Base-by-base conservation (phyloP, 177 flowering plant genomes). In the Vitis hybrid region DNA sequence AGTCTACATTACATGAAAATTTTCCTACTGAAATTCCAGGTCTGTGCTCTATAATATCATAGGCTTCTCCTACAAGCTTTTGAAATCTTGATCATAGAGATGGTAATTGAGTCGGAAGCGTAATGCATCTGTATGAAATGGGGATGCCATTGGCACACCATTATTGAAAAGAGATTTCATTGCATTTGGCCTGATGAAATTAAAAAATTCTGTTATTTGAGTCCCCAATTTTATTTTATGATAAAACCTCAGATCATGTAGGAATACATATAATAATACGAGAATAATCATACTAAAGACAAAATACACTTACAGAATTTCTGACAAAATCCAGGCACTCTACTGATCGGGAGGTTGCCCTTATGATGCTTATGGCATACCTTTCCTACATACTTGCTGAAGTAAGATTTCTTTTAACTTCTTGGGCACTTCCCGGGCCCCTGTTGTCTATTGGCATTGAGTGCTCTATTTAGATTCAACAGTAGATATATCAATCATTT, bases 311-410 rank as follows among this genome's bases (percentile, higher is more conserved):
- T 18, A 64, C 67, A 18, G 35, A 18, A 51, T 48, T 49, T 64
- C 58, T 61, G 63, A 54, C 60, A 60, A 61, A 56, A 17, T 70
- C 4, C 82, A 87, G 91, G 83, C 91, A 87, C 77, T 85, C 89
- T 32, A 87, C 91, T 14, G 89, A 87, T 75, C 91, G 91, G 30
- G 91, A 87, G 78, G 86, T 87, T 75, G 91, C 91, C 68, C 80
- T 87, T 62, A 87, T 87, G 91, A 84, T 87, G 46, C 91, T 87
- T 62, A 87, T 87, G 91, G 89, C 91, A 30, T 87, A 87, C 74
- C 84, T 87, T 64, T 87, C 91, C 9, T 87, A 87, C 66, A 77
- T 87, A 69, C 66, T 86, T 78, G 91, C 91, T 13, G 89, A 87
- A 72, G 91, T 87, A 80, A 78, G 81, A 57, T 70, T 75, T 54